Percentiles rank a stretch among this genome's conserved stretches.
Evolutionary conservation across 768 basidiomycete species (phyloP).

Genomic region (Pholiota microspora): DNA sequence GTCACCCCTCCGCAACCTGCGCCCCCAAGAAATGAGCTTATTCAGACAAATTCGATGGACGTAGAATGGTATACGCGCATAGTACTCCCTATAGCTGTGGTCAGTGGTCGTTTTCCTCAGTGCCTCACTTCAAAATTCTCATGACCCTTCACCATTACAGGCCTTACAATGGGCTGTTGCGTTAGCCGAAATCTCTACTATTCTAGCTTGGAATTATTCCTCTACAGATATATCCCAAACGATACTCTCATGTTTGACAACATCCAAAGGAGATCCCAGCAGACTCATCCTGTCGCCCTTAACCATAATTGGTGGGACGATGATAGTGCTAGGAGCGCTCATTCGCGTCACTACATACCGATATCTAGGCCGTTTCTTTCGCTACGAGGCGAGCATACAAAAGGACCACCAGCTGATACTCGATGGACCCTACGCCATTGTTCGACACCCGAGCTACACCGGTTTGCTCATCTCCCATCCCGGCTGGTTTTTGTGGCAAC

Average conservation of each 20-base stretch:
- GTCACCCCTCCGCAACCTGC: constrained; percentile 14
- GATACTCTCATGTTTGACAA: constrained; percentile 4
- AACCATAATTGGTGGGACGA: constrained; percentile 3
- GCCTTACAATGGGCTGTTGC: constrained; percentile 8
- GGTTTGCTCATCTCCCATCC: neutral
- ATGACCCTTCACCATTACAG: neutral
- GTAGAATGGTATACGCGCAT: constrained; percentile 4
- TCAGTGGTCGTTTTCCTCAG: neutral
- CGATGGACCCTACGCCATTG: constrained; percentile 40
- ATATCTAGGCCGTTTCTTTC: constrained; percentile 17
- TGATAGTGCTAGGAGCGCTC: constrained; percentile 10
- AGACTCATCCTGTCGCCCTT: constrained; percentile 2
- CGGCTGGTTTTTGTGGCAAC: constrained; percentile 13
- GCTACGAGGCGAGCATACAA: constrained; percentile 30
- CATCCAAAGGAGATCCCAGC: constrained; percentile 6
- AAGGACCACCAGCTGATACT: constrained; percentile 40
- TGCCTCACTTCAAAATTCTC: neutral
- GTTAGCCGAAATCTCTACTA: constrained; percentile 9
- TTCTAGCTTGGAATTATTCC: constrained; percentile 12
- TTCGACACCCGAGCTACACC: constrained; percentile 44
- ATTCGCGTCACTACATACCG: constrained; percentile 14
- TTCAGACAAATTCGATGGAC: constrained; percentile 2
- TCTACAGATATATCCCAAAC: constrained; percentile 1
- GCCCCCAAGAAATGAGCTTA: constrained; percentile 8
- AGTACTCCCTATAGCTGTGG: neutral